Base-by-base conservation (phyloP, 1,284 basidiomycete genomes). In the Puccinia novopanici region DNA sequence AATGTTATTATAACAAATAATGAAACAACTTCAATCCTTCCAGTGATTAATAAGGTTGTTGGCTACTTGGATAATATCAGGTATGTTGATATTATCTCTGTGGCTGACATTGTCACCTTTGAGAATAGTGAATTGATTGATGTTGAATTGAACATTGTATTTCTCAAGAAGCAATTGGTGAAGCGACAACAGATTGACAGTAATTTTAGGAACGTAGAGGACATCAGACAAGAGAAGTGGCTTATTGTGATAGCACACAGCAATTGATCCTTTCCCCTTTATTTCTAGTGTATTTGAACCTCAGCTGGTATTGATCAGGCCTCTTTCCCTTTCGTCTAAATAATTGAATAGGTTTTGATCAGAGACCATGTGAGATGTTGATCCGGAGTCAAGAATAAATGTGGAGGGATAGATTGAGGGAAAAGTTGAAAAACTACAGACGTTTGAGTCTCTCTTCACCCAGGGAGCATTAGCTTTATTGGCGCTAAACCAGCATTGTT, bases 401-500 rank as follows among this genome's bases (percentile, higher is more conserved):
- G 48, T 13, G 40, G 6, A n/a, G 19, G 65, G 65, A 3, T 68
- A 40, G 10, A 45, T 10, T 6, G 22, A 48, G 5, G 42, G 24
- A n/a, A 68, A 68, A n/a, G 65, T 48, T 3, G 65, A 68, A 48
- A 68, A 48, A 22, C 65, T 68, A 40, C 65, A 45, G 24, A 68
- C 65, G 3, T 68, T 57, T 27, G 5, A 24, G 5, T n/a, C 55
- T n/a, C n/a, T 57, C n/a, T n/a, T 27, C 27, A 6, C n/a, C 27
- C 24, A 27, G 5, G 13, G 6, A 24, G 8, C 5, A 3, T 8
- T 57, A 9, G 10, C 55, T 3, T 27, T 57, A 10, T 27, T 57
- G n/a, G 5, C n/a, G 55, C 10, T 57, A 13, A 57, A 27, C 24
- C 55, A 27, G 27, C 55, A 57, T 3, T 27, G n/a, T 27, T 24